Evolutionary conservation across 306 rosid genomes (phyloP).

Genomic region (Vachellia pachyceras): DNA sequence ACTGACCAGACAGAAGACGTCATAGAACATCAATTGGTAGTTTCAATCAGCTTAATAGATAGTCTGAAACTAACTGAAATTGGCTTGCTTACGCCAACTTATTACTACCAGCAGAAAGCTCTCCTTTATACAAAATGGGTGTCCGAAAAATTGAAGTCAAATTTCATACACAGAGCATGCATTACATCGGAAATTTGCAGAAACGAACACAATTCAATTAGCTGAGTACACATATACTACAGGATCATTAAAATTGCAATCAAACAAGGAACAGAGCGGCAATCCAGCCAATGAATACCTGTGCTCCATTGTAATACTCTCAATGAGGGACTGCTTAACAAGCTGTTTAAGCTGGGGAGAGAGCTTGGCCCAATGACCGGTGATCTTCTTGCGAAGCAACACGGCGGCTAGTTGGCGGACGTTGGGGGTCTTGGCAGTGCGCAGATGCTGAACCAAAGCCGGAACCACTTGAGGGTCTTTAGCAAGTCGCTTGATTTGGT

Average conservation of each 20-base stretch:
- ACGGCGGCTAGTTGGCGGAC: constrained; percentile 96
- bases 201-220: constrained; percentile 20
- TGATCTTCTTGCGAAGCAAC: constrained; percentile 96
- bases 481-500: constrained; percentile 89
- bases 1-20: not conserved
- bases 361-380: constrained; percentile 98
- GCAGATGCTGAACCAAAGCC: constrained; percentile 84
- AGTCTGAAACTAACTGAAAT: not conserved
- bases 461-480: constrained; percentile 97
- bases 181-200: not conserved
- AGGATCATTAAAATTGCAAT: not conserved
- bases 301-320: constrained; percentile 90
- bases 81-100: not conserved
- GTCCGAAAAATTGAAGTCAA: constrained; percentile 9
- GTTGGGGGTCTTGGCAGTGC: constrained; percentile 97
- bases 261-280: not conserved
- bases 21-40: not conserved
- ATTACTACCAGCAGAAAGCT: not conserved
- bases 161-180: not conserved
- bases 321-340: constrained; percentile 83
- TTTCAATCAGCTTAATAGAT: not conserved
- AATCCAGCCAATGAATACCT: constrained; percentile 44
- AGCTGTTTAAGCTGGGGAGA: constrained; percentile 71
- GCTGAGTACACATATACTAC: not conserved
- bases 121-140: not conserved